Conservation (phyloP, 2,329 filamentous ascomycete species). For the Hypoxylon sp. region DNA sequence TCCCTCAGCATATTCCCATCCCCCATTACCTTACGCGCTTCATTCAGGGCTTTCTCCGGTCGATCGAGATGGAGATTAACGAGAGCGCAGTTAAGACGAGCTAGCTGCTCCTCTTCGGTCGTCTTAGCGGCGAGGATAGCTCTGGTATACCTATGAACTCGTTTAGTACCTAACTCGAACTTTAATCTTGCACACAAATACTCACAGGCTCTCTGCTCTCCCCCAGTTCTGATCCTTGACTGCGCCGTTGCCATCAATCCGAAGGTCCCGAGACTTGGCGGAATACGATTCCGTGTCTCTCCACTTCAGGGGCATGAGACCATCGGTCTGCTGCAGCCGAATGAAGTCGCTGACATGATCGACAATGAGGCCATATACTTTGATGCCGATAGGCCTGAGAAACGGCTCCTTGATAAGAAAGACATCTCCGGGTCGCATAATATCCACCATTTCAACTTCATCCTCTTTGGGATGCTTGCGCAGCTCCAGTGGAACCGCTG, state of each 20-base stretch:
- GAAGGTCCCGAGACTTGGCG: conserved; percentile 42
- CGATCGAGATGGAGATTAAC: conserved; percentile 53
- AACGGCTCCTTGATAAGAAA: no score
- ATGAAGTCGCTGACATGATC: no score
- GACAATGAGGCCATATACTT: no score
- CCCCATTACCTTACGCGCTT: conserved; percentile 47
- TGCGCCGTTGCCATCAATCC: conserved; percentile 56
- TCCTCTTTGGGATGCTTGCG: no score
- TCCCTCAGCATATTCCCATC: conserved; percentile 52
- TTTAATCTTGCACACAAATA: neutral
- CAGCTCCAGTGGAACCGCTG: no score
- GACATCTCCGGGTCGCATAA: no score
- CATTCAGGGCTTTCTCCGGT: conserved; percentile 52
- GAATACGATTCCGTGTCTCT: neutral
- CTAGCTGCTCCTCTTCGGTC: conserved; percentile 55
- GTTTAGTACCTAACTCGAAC: conserved; percentile 15
- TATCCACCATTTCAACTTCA: no score
- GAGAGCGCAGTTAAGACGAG: conserved; percentile 57
- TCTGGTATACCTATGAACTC: conserved; percentile 55
- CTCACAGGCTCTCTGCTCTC: conserved; percentile 55
- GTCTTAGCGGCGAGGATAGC: conserved; percentile 56
- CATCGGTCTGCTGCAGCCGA: no score
- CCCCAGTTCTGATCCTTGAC: conserved; percentile 51
- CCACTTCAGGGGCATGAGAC: no score
- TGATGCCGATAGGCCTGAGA: no score